phyloP scores from a whole-genome alignment of 306 rosid genomes.

The Rosa multiflora region DNA sequence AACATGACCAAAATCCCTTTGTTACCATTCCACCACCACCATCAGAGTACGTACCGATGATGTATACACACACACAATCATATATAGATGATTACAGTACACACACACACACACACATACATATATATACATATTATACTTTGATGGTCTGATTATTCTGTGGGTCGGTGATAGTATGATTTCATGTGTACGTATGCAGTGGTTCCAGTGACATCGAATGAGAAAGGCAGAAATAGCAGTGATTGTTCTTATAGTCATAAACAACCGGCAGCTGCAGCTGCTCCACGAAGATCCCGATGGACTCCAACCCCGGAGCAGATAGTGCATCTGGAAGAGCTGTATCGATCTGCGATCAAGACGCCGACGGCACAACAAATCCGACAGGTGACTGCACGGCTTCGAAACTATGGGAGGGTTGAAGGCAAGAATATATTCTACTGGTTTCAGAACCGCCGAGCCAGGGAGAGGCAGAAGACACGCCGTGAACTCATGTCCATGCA shows the following conservation, averaged over 20 bases:
- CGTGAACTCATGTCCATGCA: conserved; percentile 36
- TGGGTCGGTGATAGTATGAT: background rate
- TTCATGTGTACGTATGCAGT: background rate
- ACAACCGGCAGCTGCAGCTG: background rate
- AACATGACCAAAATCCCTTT: background rate
- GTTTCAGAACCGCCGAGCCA: conserved; percentile 84
- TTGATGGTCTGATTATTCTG: background rate
- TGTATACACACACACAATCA: too few species aligned
- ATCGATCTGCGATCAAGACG: conserved; percentile 53
- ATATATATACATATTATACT: too few species aligned
- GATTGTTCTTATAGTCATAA: background rate
- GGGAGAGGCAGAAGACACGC: conserved; percentile 64
- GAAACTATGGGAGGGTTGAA: conserved; percentile 69
- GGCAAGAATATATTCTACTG: conserved; percentile 78
- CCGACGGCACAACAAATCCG: conserved; percentile 73
- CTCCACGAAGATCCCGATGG: conserved; percentile 56
- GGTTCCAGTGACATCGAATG: background rate
- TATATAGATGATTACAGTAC: too few species aligned
- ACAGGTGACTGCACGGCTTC: conserved; percentile 53
- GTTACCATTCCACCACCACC: background rate
- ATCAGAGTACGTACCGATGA: background rate
- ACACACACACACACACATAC: too few species aligned
- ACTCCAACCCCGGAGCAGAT: conserved; percentile 71
- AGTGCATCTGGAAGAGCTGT: conserved; percentile 54
- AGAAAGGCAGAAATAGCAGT: background rate